Conservation (phyloP, 225 moss, liverwort and hornwort genomes). For the Physcomitrium patens region DNA sequence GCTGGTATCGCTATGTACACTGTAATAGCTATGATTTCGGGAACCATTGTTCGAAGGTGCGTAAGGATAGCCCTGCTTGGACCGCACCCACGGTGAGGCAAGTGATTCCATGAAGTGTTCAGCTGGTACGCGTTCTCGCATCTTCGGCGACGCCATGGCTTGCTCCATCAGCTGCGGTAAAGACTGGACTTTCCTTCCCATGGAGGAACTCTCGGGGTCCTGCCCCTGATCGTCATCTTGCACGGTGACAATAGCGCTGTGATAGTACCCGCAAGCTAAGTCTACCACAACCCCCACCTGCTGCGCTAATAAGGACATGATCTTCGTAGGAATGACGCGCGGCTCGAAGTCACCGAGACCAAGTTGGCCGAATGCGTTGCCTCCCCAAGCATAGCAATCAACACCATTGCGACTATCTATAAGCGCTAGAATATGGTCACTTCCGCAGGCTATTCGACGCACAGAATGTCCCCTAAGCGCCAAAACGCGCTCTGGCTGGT, state of each 20-base stretch:
- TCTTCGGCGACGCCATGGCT: conserved; percentile 46
- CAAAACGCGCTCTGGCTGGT: conserved; percentile 53
- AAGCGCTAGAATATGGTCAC: conserved; percentile 64
- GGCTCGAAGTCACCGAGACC: conserved; percentile 51
- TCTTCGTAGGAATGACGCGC: conserved; percentile 36
- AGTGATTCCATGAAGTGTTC: conserved; percentile 52
- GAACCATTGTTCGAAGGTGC: conserved; percentile 22
- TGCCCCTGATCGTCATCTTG: conserved; percentile 32
- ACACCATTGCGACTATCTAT: conserved; percentile 37
- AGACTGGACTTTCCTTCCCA: conserved; percentile 14
- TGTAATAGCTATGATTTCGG: conserved; percentile 34
- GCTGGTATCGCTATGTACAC: conserved; percentile 47
- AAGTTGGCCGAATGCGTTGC: conserved; percentile 58
- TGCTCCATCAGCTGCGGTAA: conserved; percentile 39
- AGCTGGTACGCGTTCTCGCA: conserved; percentile 38
- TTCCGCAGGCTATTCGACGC: conserved; percentile 57
- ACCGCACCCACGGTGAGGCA: conserved; percentile 40
- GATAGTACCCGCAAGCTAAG: conserved; percentile 67
- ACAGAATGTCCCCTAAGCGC: conserved; percentile 43
- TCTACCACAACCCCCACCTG: conserved; percentile 43
- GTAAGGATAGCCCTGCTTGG: conserved; percentile 51
- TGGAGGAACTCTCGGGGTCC: conserved; percentile 26
- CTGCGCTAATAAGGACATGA: conserved; percentile 24
- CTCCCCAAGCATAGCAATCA: conserved; percentile 63
- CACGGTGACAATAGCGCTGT: conserved; percentile 47